A percentile compares a stretch with the other conserved stretches of the same genome.
Conservation (phyloP, 2,329 filamentous ascomycete species). For the Aurifilum marmelostoma region DNA sequence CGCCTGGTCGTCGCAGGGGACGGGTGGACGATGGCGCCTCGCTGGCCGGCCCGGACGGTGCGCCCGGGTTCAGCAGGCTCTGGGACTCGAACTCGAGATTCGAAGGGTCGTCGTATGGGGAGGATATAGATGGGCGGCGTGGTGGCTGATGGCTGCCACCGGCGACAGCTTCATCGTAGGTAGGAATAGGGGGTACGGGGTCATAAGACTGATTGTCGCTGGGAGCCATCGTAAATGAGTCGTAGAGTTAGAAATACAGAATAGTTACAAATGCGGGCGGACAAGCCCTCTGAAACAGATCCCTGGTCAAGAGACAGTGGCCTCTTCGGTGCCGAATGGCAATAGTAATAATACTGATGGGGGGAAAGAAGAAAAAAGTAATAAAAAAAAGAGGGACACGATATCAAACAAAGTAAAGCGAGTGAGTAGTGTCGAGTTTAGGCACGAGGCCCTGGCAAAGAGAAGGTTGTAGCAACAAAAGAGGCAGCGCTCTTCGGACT, state of each 20-base stretch:
- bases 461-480: slow-evolving; percentile 17
- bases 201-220: slow-evolving; percentile 63
- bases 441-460: not conserved
- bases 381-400: not conserved
- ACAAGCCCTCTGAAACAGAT: not conserved
- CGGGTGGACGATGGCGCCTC: slow-evolving; percentile 31
- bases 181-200: slow-evolving; percentile 74
- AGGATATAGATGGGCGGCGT: slow-evolving; percentile 39
- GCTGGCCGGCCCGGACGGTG: slow-evolving; percentile 42
- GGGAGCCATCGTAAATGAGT: slow-evolving; percentile 40
- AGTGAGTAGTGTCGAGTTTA: not conserved
- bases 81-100: slow-evolving; percentile 63
- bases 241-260: not conserved
- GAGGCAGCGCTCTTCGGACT: slow-evolving; percentile 25
- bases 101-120: slow-evolving; percentile 62
- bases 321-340: not conserved
- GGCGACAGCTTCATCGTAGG: slow-evolving; percentile 79
- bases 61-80: slow-evolving; percentile 67
- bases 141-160: slow-evolving; percentile 59
- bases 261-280: not conserved
- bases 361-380: not conserved
- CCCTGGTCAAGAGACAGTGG: not conserved
- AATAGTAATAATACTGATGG: not conserved
- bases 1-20: slow-evolving; percentile 48
- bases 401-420: not conserved